Evolutionary conservation across 2,329 filamentous ascomycete species (phyloP), one percentile per base, ranked within the genome.

Genomic region (Atkinsonella hypoxylon): DNA sequence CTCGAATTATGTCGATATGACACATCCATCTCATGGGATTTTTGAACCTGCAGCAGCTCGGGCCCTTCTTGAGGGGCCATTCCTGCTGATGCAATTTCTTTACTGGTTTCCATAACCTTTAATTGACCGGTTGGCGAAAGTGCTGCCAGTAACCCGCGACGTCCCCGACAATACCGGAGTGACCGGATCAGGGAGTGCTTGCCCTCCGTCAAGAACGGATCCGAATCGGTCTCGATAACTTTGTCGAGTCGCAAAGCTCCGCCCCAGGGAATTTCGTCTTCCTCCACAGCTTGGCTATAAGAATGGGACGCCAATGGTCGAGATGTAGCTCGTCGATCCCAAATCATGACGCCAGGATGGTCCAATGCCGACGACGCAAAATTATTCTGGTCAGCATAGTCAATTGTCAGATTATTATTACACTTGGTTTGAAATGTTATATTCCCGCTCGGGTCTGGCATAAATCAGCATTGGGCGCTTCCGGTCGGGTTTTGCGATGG

Each of bases 311-410:
- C 75, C 11, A 74, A 64, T 1, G 73, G 66, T 11, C 77, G 74
- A 18, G 70, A 71, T 12, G 72, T 74, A n/a, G 76, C 77, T 42
- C 87, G 81, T 26, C 83, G 79, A 61, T 91, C 87, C 87, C 87
- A 91, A 32, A 91, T 75, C 63, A 85, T 82, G 48, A 91, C 75
- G 8, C 81, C 81, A 0, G 87, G 83, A 47, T 87, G 82, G 52
- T 87, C 85, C 12, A 87, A 70, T 2, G 84, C 83, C 13, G 86
- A 88, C 1, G 87, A 90, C 1, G 87, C 82, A 67, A 93, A 91
- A 65, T 89, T 91, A 58, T 93, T 89, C 56, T 84, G 81, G 58
- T 94, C 85, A 20, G 81, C 73, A 53, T 86, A 87, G 67, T 93
- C 87, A 53, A 93, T 87, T 15, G 86, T 79, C 50, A 93, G 64